A percentile compares a stretch with the other conserved stretches of the same genome.
Evolutionary conservation across 345 rosid genomes (phyloP).

Genomic region (Linum trigynum): DNA sequence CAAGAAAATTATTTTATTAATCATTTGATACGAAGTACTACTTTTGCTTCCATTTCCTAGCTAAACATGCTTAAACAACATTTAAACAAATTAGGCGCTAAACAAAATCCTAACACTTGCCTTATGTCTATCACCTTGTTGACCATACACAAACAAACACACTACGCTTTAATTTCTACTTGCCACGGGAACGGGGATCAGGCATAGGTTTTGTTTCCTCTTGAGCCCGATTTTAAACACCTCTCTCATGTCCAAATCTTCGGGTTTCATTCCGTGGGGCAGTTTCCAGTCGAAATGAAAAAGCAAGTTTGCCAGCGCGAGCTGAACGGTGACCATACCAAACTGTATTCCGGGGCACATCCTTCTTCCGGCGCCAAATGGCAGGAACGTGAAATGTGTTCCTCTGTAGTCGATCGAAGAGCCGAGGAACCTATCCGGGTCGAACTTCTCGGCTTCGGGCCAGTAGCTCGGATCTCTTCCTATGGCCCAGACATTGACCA

Average conservation of each 20-base stretch:
- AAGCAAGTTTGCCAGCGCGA: neutral
- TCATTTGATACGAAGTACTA: too few species aligned
- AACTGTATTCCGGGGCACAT: neutral
- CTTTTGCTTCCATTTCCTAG: too few species aligned
- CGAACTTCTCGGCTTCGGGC: neutral
- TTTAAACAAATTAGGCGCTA: too few species aligned
- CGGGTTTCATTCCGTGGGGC: neutral
- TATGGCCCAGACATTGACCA: constrained; percentile 6
- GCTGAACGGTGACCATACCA: neutral
- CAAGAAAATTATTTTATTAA: too few species aligned
- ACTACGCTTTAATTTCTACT: too few species aligned
- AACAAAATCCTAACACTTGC: too few species aligned
- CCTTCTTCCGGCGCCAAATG: neutral
- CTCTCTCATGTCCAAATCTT: neutral
- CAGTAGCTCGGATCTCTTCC: neutral
- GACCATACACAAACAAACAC: neutral
- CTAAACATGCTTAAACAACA: too few species aligned
- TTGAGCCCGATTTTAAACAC: neutral
- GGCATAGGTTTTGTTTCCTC: neutral
- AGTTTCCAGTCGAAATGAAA: neutral
- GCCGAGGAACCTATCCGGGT: neutral
- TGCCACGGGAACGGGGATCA: neutral
- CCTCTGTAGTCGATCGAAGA: neutral
- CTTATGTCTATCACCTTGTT: too few species aligned
- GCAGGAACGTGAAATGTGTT: neutral